phyloP scores from a whole-genome alignment of 2,329 filamentous ascomycete species.

The Penicillium decumbens region DNA sequence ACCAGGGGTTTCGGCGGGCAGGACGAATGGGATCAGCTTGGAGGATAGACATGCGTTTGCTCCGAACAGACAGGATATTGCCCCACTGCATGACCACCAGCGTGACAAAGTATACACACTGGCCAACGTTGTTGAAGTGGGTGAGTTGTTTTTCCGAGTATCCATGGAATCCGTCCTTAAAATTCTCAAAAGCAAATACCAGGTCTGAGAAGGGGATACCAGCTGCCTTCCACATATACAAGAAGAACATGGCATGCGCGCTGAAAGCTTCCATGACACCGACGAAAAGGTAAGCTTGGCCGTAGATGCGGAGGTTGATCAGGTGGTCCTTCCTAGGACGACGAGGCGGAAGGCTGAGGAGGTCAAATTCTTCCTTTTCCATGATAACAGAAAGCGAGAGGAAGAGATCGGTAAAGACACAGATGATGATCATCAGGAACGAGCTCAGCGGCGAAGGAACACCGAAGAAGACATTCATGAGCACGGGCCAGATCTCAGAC shows the following conservation, averaged over 20 bases:
- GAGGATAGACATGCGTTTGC: constrained; percentile 50
- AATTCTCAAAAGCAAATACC: constrained; percentile 51
- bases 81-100: constrained; percentile 54
- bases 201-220: constrained; percentile 48
- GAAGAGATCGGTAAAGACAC: constrained; percentile 54
- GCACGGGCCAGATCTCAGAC: constrained; percentile 56
- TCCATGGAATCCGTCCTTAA: constrained; percentile 48
- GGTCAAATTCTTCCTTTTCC: constrained; percentile 54
- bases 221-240: constrained; percentile 49
- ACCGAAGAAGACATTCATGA: constrained; percentile 55
- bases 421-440: constrained; percentile 57
- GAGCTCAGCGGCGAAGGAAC: constrained; percentile 50
- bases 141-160: constrained; percentile 46
- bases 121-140: constrained; percentile 49
- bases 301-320: constrained; percentile 51
- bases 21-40: constrained; percentile 50
- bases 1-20: constrained; percentile 49
- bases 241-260: constrained; percentile 53
- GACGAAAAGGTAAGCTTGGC: constrained; percentile 51
- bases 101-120: constrained; percentile 53
- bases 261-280: constrained; percentile 50
- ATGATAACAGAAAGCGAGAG: constrained; percentile 51
- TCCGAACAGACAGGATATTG: constrained; percentile 51
- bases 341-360: constrained; percentile 49
- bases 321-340: constrained; percentile 50